Evolutionary conservation across 495 filamentous ascomycete genomes (phyloP).

Genomic region (Tuber melanosporum): DNA sequence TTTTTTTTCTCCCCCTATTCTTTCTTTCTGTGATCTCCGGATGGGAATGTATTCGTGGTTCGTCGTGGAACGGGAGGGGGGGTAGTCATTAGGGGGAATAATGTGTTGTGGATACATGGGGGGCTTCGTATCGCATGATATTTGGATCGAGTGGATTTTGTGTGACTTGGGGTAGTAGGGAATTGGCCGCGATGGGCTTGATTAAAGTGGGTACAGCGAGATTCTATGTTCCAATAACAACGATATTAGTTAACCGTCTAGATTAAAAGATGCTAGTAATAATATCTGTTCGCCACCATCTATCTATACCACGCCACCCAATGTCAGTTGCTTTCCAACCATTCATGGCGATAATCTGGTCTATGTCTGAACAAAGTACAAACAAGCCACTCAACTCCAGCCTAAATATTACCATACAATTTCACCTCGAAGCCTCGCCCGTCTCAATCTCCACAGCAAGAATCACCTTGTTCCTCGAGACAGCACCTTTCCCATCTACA

Average conservation of each 20-base stretch:
- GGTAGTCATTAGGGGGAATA: neutral
- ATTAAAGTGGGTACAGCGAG: neutral
- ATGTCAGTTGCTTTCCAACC: neutral
- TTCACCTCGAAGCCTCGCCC: conserved; percentile 39
- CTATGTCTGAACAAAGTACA: neutral
- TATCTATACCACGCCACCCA: neutral
- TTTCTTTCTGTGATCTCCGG: neutral
- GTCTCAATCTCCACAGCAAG: conserved; percentile 57
- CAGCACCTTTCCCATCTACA: conserved; percentile 57
- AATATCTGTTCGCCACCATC: neutral
- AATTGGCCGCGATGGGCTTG: neutral
- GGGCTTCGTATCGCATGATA: neutral
- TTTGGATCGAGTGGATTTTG: neutral
- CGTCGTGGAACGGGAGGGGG: neutral
- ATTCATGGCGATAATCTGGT: neutral
- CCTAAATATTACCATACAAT: neutral
- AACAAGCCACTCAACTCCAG: neutral
- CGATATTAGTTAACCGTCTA: neutral
- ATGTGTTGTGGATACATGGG: neutral
- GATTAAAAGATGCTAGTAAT: neutral
- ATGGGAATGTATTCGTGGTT: neutral
- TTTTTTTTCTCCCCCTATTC: neutral
- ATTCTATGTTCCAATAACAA: neutral
- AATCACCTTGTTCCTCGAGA: conserved; percentile 79
- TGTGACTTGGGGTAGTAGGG: neutral